Evolutionary conservation across 106 monocot species (phyloP).

Genomic region (Dendrobium officinale): DNA sequence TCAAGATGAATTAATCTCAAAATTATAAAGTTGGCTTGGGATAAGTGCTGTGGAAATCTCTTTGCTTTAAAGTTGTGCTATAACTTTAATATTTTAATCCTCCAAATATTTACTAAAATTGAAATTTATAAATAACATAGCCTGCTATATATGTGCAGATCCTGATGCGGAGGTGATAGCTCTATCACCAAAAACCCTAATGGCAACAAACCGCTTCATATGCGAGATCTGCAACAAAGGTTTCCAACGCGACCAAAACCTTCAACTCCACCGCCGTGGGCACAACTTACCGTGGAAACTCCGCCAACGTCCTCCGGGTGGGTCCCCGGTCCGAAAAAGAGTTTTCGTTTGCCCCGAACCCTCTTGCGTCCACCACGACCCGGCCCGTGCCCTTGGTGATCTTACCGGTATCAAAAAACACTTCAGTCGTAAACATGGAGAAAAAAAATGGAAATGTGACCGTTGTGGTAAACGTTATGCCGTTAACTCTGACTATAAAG

Average conservation of each 20-base stretch:
- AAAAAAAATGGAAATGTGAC: slow-evolving; percentile 88
- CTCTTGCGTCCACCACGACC: slow-evolving; percentile 80
- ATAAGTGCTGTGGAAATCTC: no score
- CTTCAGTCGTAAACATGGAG: slow-evolving; percentile 73
- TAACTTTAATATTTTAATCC: no score
- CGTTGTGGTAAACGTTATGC: slow-evolving; percentile 9
- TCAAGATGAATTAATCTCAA: no score
- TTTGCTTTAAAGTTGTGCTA: no score
- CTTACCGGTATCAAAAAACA: slow-evolving; percentile 83
- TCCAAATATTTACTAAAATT: no score
- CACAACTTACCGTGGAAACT: slow-evolving; percentile 10
- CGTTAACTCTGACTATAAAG: slow-evolving; percentile 5
- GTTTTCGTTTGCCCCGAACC: slow-evolving; percentile 61
- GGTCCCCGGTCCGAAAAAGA: neutral
- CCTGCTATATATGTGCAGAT: neutral
- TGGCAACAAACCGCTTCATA: slow-evolving; percentile 11
- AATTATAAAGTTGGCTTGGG: no score
- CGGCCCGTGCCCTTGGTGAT: slow-evolving; percentile 65
- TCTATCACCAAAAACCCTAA: neutral
- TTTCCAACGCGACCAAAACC: slow-evolving; percentile 9
- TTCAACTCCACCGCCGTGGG: slow-evolving; percentile 11
- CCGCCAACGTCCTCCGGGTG: neutral
- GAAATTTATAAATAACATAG: neutral
- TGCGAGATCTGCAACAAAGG: slow-evolving; percentile 15
- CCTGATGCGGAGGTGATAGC: slow-evolving; percentile 12